Conservation (phyloP, 176 grass and related monocot genomes). For the Triticum turgidum region DNA sequence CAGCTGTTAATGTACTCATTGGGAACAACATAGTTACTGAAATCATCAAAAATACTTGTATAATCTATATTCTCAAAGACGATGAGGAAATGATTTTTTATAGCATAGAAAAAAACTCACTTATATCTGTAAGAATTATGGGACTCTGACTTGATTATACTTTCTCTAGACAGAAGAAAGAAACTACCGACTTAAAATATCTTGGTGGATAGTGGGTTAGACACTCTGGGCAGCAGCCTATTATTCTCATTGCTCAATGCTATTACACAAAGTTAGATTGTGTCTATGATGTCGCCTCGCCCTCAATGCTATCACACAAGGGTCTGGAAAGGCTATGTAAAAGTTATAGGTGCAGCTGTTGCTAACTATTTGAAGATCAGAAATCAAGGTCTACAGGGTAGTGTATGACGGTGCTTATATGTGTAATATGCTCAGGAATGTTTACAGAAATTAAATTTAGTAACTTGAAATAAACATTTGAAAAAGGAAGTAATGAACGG, state of each 20-base stretch:
- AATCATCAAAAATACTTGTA: not conserved
- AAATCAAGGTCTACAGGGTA: not conserved
- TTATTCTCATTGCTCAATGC: not conserved
- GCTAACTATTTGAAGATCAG: not conserved
- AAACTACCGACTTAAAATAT: not conserved
- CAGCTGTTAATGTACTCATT: conserved; percentile 9
- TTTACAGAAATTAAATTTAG: conserved; percentile 19
- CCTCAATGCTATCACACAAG: not conserved
- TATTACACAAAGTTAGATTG: not conserved
- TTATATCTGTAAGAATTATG: not conserved
- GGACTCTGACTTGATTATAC: not conserved
- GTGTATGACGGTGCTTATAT: not conserved
- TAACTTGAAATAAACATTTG: conserved; percentile 21
- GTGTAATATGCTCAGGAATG: not conserved
- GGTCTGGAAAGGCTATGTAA: not conserved
- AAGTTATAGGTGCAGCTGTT: not conserved
- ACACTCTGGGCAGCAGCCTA: not conserved
- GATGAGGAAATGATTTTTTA: not conserved
- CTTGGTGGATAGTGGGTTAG: not conserved
- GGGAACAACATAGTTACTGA: not conserved
- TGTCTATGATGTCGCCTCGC: not conserved
- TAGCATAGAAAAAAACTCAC: not conserved
- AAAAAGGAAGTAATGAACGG: conserved; percentile 4
- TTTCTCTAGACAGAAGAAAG: conserved; percentile 5
- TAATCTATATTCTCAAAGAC: not conserved